Percentiles rank a stretch among this genome's conserved stretches.
Conservation (phyloP, 2,329 filamentous ascomycete species). For the Neoscytalidium dimidiatum region DNA sequence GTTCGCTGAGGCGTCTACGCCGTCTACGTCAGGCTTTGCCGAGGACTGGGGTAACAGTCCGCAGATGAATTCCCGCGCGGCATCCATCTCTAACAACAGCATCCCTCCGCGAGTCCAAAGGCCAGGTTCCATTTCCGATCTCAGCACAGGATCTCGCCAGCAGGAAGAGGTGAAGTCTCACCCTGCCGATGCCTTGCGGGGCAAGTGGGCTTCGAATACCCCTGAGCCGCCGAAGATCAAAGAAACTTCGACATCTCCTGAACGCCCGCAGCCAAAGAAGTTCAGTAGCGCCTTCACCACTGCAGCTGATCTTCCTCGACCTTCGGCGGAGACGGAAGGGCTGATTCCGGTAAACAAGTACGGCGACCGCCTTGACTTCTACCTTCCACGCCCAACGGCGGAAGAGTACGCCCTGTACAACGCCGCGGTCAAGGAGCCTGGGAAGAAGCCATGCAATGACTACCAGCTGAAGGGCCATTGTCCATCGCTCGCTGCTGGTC, state of each 20-base stretch:
- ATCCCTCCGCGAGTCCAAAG: neutral
- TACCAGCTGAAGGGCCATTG: slow-evolving; percentile 49
- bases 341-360: slow-evolving; percentile 51
- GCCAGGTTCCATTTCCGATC: neutral
- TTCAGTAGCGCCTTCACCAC: slow-evolving; percentile 1
- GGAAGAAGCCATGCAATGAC: slow-evolving; percentile 52
- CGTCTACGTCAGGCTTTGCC: neutral
- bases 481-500: neutral
- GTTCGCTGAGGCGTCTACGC: neutral
- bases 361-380: slow-evolving; percentile 50
- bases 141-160: slow-evolving; percentile 3
- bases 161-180: neutral
- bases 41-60: slow-evolving; percentile 7
- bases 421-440: slow-evolving; percentile 28
- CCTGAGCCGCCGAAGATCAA: neutral
- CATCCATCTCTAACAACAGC: neutral
- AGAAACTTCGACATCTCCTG: neutral
- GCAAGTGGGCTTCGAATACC: neutral
- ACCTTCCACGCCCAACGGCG: slow-evolving; percentile 37
- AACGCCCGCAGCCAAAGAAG: neutral
- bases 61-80: neutral
- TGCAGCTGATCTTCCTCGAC: slow-evolving; percentile 15
- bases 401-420: slow-evolving; percentile 45
- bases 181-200: neutral
- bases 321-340: slow-evolving; percentile 18